Base-by-base conservation (phyloP, 495 filamentous ascomycete genomes). In the Trichoderma gamsii region DNA sequence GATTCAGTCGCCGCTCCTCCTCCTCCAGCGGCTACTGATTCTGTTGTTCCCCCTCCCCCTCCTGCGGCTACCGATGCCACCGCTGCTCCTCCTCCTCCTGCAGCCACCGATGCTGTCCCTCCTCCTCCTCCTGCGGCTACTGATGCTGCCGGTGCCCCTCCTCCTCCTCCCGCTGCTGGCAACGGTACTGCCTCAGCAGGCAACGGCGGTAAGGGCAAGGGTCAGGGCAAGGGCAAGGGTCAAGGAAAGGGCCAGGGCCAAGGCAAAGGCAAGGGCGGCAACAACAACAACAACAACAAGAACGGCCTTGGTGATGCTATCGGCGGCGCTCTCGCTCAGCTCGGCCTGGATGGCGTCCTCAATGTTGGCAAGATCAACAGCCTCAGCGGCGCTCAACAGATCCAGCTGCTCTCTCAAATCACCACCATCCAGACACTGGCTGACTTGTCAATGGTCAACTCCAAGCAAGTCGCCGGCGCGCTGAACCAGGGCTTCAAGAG, bases 331-430 rank as follows among this genome's bases (percentile, higher is more conserved):
- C 74, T 75, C 63, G 1, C 65, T 41, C 25, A 68, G 32, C 63
- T 63, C 49, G 65, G 69, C 21, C 13, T 68, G 41, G 41, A 70
- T n/a, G 69, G 59, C 27, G 65, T 69, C 29, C 21, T 68, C 41
- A 69, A 73, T 25, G 56, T 25, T 56, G 35, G 44, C 46, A 7
- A n/a, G 16, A 66, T 77, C 0, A 52, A 59, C 66, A 68, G 66
- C 27, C 67, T 77, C 43, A 66, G 77, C 27, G 69, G 80, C 65
- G 73, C 70, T 68, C 71, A 78, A 68, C 56, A 61, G 56, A 32
- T 61, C 25, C 13, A 23, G 11, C 56, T 61, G 25, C 23, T 61
- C 25, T 3, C 25, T 18, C 56, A 61, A 25, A 32, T 32, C 12
- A 8, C 15, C 11, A 7, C 27, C 11, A 23, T 61, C 8, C 56